Percentiles rank a stretch among this genome's conserved stretches.
These are phyloP conservation scores for Pulicaria dysenterica DNA, from an alignment of 129 eudicot genomes.

Conservation along the genomic window DNA sequence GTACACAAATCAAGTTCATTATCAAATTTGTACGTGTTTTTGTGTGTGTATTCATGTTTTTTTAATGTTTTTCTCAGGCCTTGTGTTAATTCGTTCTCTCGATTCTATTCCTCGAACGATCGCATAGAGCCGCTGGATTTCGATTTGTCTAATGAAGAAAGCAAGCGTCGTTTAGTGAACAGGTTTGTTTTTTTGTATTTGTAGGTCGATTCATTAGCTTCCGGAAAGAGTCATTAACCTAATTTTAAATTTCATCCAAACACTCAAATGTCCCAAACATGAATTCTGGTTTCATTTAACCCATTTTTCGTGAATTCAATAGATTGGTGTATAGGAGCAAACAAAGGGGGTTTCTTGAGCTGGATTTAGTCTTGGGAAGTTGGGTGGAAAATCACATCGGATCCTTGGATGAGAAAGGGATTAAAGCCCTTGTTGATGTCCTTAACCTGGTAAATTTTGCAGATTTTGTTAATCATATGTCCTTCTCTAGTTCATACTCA, in stretches of 20 bases:
- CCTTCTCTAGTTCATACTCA: too few species aligned
- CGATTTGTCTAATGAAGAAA: slow-evolving; percentile 71
- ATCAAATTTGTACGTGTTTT: background rate
- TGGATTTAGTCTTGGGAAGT: slow-evolving; percentile 81
- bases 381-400: slow-evolving; percentile 86
- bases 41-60: slow-evolving; percentile 16
- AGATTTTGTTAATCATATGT: background rate
- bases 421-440: slow-evolving; percentile 73
- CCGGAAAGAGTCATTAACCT: too few species aligned
- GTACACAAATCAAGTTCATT: slow-evolving; percentile 26
- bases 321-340: slow-evolving; percentile 94
- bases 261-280: too few species aligned
- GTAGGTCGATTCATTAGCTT: background rate
- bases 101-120: slow-evolving; percentile 42
- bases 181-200: slow-evolving; percentile 36
- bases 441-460: slow-evolving; percentile 69
- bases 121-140: slow-evolving; percentile 36
- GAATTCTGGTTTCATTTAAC: background rate
- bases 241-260: too few species aligned
- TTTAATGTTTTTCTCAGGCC: slow-evolving; percentile 39
- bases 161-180: slow-evolving; percentile 62
- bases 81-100: slow-evolving; percentile 34
- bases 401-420: slow-evolving; percentile 74
- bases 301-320: slow-evolving; percentile 3
- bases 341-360: slow-evolving; percentile 93